These are phyloP conservation scores for Phragmites australis DNA, from an alignment of 176 grass and related monocot species.

Conservation along the genomic window DNA sequence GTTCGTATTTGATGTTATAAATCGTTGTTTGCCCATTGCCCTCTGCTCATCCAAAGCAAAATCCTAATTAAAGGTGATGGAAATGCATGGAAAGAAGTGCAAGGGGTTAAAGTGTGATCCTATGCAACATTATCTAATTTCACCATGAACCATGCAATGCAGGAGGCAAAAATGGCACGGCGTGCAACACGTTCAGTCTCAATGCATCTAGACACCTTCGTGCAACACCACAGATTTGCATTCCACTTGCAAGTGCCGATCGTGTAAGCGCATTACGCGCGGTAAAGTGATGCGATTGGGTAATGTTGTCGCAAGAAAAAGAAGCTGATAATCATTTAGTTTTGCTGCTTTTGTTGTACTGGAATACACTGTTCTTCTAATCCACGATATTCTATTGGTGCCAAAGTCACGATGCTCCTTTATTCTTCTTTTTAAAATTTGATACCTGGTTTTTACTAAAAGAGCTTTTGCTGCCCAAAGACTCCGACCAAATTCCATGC, in stretches of 20 bases:
- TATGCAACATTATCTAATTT: neutral
- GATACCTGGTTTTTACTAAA: neutral
- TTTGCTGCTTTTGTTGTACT: slow-evolving; percentile 10
- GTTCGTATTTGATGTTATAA: no score
- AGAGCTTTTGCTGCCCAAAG: slow-evolving; percentile 23
- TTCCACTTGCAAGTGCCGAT: slow-evolving; percentile 26
- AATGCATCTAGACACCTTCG: slow-evolving; percentile 35
- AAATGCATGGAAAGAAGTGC: neutral
- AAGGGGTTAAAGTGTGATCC: neutral
- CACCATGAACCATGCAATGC: neutral
- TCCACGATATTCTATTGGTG: slow-evolving; percentile 7
- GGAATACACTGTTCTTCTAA: neutral
- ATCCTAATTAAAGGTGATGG: neutral
- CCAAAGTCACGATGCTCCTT: neutral
- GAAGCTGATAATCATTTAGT: neutral
- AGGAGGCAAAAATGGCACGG: slow-evolving; percentile 5
- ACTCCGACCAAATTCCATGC: slow-evolving; percentile 21
- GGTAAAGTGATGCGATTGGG: slow-evolving; percentile 11
- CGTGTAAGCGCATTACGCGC: slow-evolving; percentile 51
- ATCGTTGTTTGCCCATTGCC: no score
- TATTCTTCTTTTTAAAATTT: neutral
- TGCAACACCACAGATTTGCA: slow-evolving; percentile 25
- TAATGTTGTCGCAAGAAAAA: slow-evolving; percentile 19
- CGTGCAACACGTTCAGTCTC: neutral
- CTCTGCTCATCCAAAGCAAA: slow-evolving; percentile 10